Base-by-base conservation (phyloP, 495 filamentous ascomycete species). In the Penicillium paradoxum region DNA sequence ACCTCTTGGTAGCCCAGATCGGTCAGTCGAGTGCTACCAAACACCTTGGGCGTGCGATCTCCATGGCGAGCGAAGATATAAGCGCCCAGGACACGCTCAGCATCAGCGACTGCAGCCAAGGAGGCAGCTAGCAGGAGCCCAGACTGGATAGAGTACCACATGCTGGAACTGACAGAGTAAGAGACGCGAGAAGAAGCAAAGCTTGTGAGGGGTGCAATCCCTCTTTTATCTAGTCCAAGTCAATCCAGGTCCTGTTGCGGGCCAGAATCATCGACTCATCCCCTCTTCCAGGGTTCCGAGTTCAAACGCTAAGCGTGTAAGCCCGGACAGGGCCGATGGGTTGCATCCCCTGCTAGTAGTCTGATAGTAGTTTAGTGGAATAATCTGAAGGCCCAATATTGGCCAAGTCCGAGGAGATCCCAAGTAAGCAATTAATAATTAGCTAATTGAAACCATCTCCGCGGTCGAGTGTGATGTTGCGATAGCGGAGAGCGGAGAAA, bases 11-110 rank as follows among this genome's bases (percentile, higher is more conserved):
- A 85, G 15, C 83, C 83, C 40, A 86, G 69, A 40, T 78, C 70
- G 19, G 83, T 86, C 55, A 87, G 66, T 52, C 74, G 65, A 25
- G 80, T 71, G 22, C 73, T 78, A 13, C 79, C 72, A 14, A 73
- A 65, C 2, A 73, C 62, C 58, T 85, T 85, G 1, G 82, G 55
- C 0, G 81, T 83, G 18, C 83, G 77, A 58, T 86, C 83, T 29
- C 83, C 83, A 71, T 86, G 83, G 17, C 83, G 81, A 17, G 80
- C 73, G 66, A 83, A 85, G 61, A 86, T 76, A 62, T 82, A 84
- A 10, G 77, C 79, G 3, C 83, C 80, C 32, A 85, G 71, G 22
- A 88, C 70, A 7, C 79, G 88, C 67, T 81, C 79, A 33, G 74
- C 81, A 45, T 72, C 77, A 11, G 70, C 74, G 10, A 73, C 62